phyloP scores from a whole-genome alignment of 306 rosid genomes.

The Medicago arabica region DNA sequence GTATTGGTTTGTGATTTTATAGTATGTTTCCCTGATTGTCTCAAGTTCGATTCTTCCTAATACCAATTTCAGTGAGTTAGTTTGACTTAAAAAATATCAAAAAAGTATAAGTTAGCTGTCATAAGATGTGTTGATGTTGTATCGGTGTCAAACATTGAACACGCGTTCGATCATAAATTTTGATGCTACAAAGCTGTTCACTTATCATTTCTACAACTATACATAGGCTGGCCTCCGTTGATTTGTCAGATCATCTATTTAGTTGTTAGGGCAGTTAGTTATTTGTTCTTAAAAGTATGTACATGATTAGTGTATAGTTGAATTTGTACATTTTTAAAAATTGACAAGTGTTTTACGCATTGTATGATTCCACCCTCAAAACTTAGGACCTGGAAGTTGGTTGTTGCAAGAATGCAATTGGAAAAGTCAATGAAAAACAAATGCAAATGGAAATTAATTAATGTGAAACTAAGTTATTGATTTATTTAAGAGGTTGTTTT shows the following conservation, averaged over 20 bases:
- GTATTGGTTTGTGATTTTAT: too few relatives aligned
- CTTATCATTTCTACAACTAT: slow-evolving; percentile 30
- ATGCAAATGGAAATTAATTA: slow-evolving; percentile 21
- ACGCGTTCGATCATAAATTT: neutral
- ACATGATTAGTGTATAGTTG: neutral
- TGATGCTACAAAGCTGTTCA: neutral
- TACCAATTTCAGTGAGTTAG: too few relatives aligned
- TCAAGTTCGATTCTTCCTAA: too few relatives aligned
- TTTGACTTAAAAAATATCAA: neutral
- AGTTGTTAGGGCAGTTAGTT: neutral
- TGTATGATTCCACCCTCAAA: neutral
- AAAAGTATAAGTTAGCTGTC: neutral
- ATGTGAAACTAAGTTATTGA: neutral
- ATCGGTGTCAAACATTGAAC: neutral
- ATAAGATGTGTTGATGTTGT: neutral
- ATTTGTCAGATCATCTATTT: slow-evolving; percentile 32
- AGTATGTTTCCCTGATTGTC: too few relatives aligned
- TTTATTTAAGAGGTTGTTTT: neutral
- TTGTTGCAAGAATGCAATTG: slow-evolving; percentile 13
- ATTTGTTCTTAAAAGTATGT: slow-evolving; percentile 6
- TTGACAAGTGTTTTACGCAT: neutral
- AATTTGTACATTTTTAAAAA: neutral
- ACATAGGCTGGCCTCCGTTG: slow-evolving; percentile 29
- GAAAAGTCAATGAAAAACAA: slow-evolving; percentile 13
- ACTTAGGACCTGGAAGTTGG: slow-evolving; percentile 7